These are phyloP conservation scores for Cladophialophora chaetospira DNA, from an alignment of 2,329 filamentous ascomycete species.

Conservation along the genomic window DNA sequence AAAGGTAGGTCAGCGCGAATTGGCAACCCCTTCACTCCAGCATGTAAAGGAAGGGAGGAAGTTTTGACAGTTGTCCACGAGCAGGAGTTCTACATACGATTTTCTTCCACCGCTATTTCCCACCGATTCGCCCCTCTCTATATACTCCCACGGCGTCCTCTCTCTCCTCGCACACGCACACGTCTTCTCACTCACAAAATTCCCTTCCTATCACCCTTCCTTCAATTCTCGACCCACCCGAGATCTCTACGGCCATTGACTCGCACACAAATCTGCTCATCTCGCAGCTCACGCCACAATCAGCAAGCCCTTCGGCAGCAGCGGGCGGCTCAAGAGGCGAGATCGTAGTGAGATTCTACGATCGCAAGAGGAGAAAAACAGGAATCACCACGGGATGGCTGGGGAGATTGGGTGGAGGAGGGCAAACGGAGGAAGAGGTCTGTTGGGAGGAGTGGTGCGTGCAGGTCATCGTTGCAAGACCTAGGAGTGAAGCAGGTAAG, in stretches of 20 bases:
- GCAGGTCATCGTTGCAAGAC: slow-evolving; percentile 89
- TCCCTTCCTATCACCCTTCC: slow-evolving; percentile 75
- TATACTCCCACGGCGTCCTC: slow-evolving; percentile 47
- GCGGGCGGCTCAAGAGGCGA: slow-evolving; percentile 69
- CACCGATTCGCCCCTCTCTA: slow-evolving; percentile 76
- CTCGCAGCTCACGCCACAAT: slow-evolving; percentile 69
- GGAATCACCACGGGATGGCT: slow-evolving; percentile 66
- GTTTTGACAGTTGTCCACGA: not conserved
- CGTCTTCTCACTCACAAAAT: slow-evolving; percentile 24
- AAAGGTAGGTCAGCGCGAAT: slow-evolving; percentile 65
- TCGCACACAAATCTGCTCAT: slow-evolving; percentile 78
- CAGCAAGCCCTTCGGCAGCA: slow-evolving; percentile 40
- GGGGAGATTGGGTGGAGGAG: slow-evolving; percentile 31
- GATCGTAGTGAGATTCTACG: slow-evolving; percentile 88
- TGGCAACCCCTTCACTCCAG: not conserved
- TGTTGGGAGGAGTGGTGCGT: slow-evolving; percentile 97
- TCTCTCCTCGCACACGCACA: slow-evolving; percentile 17
- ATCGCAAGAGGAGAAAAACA: slow-evolving; percentile 81
- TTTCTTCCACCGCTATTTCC: slow-evolving; percentile 98
- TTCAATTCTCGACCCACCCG: slow-evolving; percentile 76
- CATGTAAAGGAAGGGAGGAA: not conserved
- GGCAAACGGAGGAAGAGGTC: slow-evolving; percentile 81
- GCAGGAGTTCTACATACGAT: slow-evolving; percentile 91
- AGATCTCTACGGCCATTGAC: slow-evolving; percentile 92
- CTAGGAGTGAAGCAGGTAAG: slow-evolving; percentile 82